phyloP scores from a whole-genome alignment of 306 rosid genomes.

The Casuarina cunninghamiana region DNA sequence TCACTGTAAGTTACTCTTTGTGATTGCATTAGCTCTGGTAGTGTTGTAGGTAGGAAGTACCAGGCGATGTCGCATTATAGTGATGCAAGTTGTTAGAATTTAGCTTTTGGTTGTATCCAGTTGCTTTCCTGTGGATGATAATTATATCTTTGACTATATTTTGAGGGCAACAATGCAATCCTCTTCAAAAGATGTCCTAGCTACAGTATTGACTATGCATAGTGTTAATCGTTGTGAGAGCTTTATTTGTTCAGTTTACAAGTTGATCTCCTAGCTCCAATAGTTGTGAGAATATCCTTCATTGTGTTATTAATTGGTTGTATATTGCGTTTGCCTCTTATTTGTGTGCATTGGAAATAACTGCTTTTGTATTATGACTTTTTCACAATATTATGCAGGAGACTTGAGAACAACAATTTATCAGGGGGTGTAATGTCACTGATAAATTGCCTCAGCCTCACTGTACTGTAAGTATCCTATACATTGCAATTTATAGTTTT shows the following conservation, averaged over 20 bases:
- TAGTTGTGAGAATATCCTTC: not conserved
- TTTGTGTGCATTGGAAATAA: not conserved
- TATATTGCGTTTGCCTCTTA: not conserved
- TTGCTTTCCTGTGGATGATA: not conserved
- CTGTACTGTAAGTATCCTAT: constrained; percentile 58
- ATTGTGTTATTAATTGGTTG: not conserved
- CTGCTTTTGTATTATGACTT: not conserved
- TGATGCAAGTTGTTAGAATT: constrained; percentile 1
- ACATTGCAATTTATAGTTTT: not conserved
- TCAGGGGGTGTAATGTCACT: constrained; percentile 72
- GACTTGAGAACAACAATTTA: constrained; percentile 75
- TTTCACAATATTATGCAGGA: constrained; percentile 50
- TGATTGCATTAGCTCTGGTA: not conserved
- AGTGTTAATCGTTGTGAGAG: not conserved
- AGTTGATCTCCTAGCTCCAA: not conserved
- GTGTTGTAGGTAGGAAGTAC: not conserved
- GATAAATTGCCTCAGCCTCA: constrained; percentile 73
- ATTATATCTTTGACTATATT: constrained; percentile 12
- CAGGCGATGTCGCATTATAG: not conserved
- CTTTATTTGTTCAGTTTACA: not conserved
- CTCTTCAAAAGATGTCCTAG: not conserved
- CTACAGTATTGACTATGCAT: not conserved
- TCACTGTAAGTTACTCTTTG: constrained; percentile 59
- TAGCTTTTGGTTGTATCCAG: not conserved
- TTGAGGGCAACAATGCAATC: not conserved